Evolutionary conservation across 495 filamentous ascomycete species (phyloP).

Genomic region (Aspergillus ostianus): DNA sequence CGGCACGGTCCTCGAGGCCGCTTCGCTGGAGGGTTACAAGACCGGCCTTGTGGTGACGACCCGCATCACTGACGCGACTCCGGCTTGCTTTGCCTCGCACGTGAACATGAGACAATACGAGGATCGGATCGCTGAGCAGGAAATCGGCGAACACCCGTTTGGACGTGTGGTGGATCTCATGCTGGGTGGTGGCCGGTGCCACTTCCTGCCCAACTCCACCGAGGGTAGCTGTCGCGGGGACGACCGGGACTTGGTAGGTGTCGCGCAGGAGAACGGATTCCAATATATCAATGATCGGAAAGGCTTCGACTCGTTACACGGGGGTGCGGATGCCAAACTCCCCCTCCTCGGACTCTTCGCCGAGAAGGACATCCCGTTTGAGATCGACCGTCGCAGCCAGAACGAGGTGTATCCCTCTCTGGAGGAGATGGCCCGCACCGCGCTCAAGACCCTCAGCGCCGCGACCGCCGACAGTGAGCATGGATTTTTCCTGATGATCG

Average conservation of each 20-base stretch:
- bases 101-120: conserved; percentile 76
- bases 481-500: conserved; percentile 98
- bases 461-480: conserved; percentile 83
- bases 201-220: conserved; percentile 81
- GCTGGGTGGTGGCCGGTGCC: conserved; percentile 88
- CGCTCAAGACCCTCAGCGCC: conserved; percentile 71
- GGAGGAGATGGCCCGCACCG: conserved; percentile 86
- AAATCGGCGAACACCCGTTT: conserved; percentile 81
- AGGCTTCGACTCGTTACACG: conserved; percentile 73
- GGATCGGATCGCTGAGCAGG: conserved; percentile 88
- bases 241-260: conserved; percentile 61
- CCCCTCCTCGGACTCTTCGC: conserved; percentile 89
- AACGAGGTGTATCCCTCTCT: conserved; percentile 81
- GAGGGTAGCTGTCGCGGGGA: conserved; percentile 76
- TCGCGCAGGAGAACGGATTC: conserved; percentile 76
- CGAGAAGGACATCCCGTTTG: conserved; percentile 78
- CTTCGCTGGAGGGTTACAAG: conserved; percentile 84
- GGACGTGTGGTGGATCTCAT: conserved; percentile 88
- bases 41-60: conserved; percentile 96
- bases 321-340: conserved; percentile 69
- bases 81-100: conserved; percentile 91
- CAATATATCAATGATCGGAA: conserved; percentile 68
- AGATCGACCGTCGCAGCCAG: conserved; percentile 80
- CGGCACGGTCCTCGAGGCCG: conserved; percentile 92
- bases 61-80: conserved; percentile 94